A percentile compares a stretch with the other conserved stretches of the same genome.
Evolutionary conservation across 2,329 filamentous ascomycete genomes (phyloP).

Genomic region (Exophiala oligosperma): DNA sequence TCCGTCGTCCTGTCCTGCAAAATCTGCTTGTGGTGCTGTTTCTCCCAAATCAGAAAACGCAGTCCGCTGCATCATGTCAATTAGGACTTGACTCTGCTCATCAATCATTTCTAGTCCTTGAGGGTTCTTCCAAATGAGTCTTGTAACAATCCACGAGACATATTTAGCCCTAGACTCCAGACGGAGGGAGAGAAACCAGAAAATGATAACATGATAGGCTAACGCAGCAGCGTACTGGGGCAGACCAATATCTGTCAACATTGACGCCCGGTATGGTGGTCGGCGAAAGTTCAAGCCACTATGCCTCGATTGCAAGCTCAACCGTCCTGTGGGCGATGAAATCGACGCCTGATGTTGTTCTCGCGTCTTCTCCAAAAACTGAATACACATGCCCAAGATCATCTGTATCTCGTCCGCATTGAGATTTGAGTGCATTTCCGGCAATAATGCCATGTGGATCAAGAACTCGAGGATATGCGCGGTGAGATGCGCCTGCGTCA

Average conservation of each 20-base stretch:
- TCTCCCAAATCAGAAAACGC: constrained; percentile 84
- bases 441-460: constrained; percentile 81
- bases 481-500: constrained; percentile 87
- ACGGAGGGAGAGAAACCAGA: constrained; percentile 92
- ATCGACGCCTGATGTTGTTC: constrained; percentile 48
- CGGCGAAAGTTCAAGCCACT: constrained; percentile 25
- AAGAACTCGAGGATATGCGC: constrained; percentile 96
- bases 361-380: constrained; percentile 85
- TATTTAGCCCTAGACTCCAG: constrained; percentile 79
- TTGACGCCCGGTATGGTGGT: constrained; percentile 33
- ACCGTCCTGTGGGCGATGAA: constrained; percentile 28
- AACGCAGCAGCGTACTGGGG: constrained; percentile 92
- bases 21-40: constrained; percentile 38
- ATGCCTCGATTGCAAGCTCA: constrained; percentile 22
- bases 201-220: constrained; percentile 92
- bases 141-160: constrained; percentile 86
- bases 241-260: constrained; percentile 66
- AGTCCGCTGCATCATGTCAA: constrained; percentile 91
- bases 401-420: constrained; percentile 89
- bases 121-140: constrained; percentile 74
- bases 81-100: constrained; percentile 88
- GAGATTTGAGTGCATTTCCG: constrained; percentile 83
- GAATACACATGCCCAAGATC: constrained; percentile 92
- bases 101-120: constrained; percentile 75
- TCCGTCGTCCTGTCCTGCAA: constrained; percentile 42